A percentile compares a stretch with the other conserved stretches of the same genome.
Conservation (phyloP, 331 rosid genomes). For the Quercus lobata region DNA sequence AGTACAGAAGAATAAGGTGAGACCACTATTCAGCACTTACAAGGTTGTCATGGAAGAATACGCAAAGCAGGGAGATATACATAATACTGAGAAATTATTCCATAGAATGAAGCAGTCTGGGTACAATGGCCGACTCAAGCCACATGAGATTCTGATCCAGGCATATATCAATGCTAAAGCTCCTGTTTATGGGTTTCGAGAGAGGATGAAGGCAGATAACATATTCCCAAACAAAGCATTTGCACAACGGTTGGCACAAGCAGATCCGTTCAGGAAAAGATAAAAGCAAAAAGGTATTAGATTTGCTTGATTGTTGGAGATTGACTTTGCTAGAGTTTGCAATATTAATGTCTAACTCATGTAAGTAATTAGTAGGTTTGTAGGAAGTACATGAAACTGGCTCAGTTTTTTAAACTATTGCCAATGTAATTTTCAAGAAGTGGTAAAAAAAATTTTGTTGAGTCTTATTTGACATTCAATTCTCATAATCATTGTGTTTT, state of each 20-base stretch:
- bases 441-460: neutral
- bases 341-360: neutral
- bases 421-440: neutral
- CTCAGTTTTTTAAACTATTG: neutral
- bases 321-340: neutral
- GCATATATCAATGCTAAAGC: conserved; percentile 15
- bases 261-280: neutral
- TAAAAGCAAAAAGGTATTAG: neutral
- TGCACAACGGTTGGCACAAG: neutral
- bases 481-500: too few species aligned
- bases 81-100: conserved; percentile 22
- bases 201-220: conserved; percentile 25
- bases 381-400: neutral
- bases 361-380: neutral
- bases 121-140: conserved; percentile 8
- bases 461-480: neutral
- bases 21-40: conserved; percentile 9
- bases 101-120: conserved; percentile 12
- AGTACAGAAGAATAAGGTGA: neutral
- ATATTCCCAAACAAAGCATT: conserved; percentile 4
- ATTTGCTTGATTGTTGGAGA: neutral
- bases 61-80: conserved; percentile 19
- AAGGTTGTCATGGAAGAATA: conserved; percentile 11
- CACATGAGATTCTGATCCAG: conserved; percentile 7
- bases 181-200: conserved; percentile 20